These are phyloP conservation scores for Monosporozyma yasuniensis DNA, from an alignment of 805 yeast genomes.

Conservation along the genomic window DNA sequence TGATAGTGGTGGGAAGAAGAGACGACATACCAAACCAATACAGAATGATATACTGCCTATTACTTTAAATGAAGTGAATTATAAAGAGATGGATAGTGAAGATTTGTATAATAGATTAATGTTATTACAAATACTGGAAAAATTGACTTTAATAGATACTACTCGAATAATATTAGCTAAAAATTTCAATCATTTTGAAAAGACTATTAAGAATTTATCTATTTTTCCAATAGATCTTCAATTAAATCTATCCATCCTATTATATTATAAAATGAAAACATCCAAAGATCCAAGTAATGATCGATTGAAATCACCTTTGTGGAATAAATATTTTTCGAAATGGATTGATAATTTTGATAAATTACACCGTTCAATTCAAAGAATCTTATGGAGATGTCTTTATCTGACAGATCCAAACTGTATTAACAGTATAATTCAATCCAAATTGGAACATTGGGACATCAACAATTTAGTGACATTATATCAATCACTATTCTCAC, in stretches of 20 bases:
- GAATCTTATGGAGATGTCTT: conserved; percentile 24
- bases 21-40: background rate
- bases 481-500: conserved; percentile 24
- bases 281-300: conserved; percentile 4
- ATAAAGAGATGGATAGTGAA: conserved; percentile 6
- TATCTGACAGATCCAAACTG: background rate
- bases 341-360: conserved; percentile 15
- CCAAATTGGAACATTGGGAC: conserved; percentile 6
- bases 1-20: background rate
- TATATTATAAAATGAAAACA: conserved; percentile 11
- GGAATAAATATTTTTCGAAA: conserved; percentile 5
- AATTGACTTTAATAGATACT: conserved; percentile 10
- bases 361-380: conserved; percentile 13
- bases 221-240: conserved; percentile 12
- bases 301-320: conserved; percentile 2
- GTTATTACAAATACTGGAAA: conserved; percentile 15
- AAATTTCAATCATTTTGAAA: conserved; percentile 14
- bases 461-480: conserved; percentile 14
- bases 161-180: conserved; percentile 14
- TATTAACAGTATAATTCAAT: conserved; percentile 1
- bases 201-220: conserved; percentile 10
- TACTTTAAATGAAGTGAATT: background rate
- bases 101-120: conserved; percentile 14
- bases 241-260: conserved; percentile 15
- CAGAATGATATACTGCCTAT: background rate